These are phyloP conservation scores for Wolfiporia cocos DNA, from an alignment of 1,284 basidiomycete genomes.

Conservation along the genomic window DNA sequence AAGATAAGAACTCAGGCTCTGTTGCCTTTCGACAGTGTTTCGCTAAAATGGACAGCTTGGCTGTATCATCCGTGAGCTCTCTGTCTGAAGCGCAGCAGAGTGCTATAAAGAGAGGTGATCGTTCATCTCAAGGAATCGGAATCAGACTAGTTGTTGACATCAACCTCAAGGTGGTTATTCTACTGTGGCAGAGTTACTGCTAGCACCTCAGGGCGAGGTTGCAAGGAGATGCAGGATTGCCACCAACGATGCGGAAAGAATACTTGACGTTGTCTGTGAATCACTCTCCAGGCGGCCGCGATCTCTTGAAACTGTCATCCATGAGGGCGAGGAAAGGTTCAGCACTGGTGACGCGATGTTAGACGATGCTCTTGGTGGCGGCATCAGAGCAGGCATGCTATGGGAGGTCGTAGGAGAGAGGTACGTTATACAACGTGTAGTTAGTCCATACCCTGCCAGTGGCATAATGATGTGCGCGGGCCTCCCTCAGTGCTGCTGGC, in stretches of 20 bases:
- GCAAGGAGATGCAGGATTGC: constrained; percentile 47
- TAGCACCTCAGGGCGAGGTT: constrained; percentile 42
- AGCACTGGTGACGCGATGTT: constrained; percentile 68
- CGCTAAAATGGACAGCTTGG: too few species aligned
- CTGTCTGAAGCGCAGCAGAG: constrained; percentile 13
- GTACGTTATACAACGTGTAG: constrained; percentile 31
- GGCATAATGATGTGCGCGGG: too few species aligned
- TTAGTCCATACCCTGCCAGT: too few species aligned
- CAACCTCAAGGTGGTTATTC: constrained; percentile 17
- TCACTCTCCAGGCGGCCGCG: constrained; percentile 29
- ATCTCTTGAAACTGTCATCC: constrained; percentile 31
- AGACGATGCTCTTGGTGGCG: constrained; percentile 68
- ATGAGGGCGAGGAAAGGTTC: constrained; percentile 37
- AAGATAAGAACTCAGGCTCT: too few species aligned
- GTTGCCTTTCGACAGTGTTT: too few species aligned
- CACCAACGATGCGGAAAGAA: constrained; percentile 38
- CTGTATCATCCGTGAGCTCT: constrained; percentile 1
- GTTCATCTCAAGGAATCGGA: neutral
- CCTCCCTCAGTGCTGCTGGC: constrained; percentile 63
- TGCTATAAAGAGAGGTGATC: constrained; percentile 15
- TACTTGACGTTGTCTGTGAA: constrained; percentile 42
- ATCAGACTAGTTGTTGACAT: neutral
- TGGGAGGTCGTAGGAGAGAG: constrained; percentile 89
- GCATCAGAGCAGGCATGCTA: constrained; percentile 68
- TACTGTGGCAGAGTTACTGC: constrained; percentile 43